A percentile compares a stretch with the other conserved stretches of the same genome.
Evolutionary conservation across 345 rosid genomes (phyloP).

Genomic region (Turritis glabra): DNA sequence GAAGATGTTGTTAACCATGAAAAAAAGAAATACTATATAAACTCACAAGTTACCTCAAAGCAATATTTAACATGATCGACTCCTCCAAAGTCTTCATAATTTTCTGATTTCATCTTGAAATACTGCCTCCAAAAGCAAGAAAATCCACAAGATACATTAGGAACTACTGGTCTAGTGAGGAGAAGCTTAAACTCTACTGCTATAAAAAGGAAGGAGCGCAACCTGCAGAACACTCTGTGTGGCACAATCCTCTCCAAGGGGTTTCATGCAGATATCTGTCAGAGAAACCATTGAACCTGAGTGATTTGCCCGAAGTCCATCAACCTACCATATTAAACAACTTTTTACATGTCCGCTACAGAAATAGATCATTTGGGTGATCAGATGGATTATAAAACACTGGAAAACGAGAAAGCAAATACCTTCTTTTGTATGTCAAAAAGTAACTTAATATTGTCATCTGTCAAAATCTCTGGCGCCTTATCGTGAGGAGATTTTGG

Average conservation of each 20-base stretch:
- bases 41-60: conserved; percentile 64
- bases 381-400: neutral
- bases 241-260: conserved; percentile 92
- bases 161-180: neutral
- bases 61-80: conserved; percentile 87
- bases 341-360: neutral
- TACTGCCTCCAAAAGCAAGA: conserved; percentile 50
- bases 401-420: conserved; percentile 9
- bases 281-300: conserved; percentile 80
- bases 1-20: neutral
- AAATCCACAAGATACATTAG: conserved; percentile 19
- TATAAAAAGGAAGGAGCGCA: conserved; percentile 15
- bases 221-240: conserved; percentile 97
- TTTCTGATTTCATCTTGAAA: conserved; percentile 83
- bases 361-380: neutral
- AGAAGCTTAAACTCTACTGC: neutral
- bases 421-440: conserved; percentile 97
- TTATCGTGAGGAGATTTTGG: conserved; percentile 52
- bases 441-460: conserved; percentile 80
- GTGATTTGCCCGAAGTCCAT: conserved; percentile 76
- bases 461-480: conserved; percentile 75
- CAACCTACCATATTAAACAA: conserved; percentile 57
- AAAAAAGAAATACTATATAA: neutral
- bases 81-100: conserved; percentile 66
- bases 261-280: conserved; percentile 94